A percentile compares a stretch with the other conserved stretches of the same genome.
Conservation (phyloP, 1,139 yeast genomes). For the Suhomyces coccinellae region DNA sequence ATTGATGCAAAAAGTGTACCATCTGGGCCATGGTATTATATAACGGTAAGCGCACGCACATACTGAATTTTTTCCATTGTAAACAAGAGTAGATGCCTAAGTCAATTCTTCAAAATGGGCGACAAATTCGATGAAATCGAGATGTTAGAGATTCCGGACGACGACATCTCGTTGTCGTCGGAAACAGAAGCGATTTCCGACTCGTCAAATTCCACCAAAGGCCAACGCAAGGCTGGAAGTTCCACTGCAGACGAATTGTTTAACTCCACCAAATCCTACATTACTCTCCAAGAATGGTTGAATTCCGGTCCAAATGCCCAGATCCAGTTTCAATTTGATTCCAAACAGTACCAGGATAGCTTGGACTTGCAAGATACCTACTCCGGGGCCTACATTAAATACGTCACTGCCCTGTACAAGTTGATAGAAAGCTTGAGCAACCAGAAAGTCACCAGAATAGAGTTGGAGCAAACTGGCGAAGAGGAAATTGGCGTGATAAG, state of each 20-base stretch:
- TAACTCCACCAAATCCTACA: constrained; percentile 19
- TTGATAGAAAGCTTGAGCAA: constrained; percentile 32
- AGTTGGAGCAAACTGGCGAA: constrained; percentile 26
- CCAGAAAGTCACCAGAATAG: constrained; percentile 20
- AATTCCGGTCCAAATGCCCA: constrained; percentile 19
- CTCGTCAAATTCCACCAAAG: constrained; percentile 14
- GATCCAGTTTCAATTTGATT: constrained; percentile 36
- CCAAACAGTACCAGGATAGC: constrained; percentile 28
- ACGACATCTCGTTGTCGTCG: constrained; percentile 25
- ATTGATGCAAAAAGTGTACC: constrained; percentile 8
- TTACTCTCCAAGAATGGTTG: constrained; percentile 42
- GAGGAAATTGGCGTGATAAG: constrained; percentile 39
- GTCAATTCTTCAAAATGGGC: constrained; percentile 1
- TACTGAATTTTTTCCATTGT: constrained; percentile 3
- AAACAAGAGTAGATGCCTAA: constrained; percentile 3
- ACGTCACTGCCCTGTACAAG: constrained; percentile 37
- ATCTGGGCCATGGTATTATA: neutral
- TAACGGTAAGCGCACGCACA: constrained; percentile 6
- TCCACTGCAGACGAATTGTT: constrained; percentile 9
- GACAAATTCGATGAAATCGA: constrained; percentile 41
- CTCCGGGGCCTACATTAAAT: constrained; percentile 25
- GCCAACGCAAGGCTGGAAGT: neutral
- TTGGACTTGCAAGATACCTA: constrained; percentile 20
- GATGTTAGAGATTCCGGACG: constrained; percentile 48
- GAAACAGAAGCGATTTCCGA: constrained; percentile 35